Percentiles rank a stretch among this genome's conserved stretches.
These are phyloP conservation scores for Xylariales sp. DNA, from an alignment of 2,329 filamentous ascomycete species.

Conservation along the genomic window DNA sequence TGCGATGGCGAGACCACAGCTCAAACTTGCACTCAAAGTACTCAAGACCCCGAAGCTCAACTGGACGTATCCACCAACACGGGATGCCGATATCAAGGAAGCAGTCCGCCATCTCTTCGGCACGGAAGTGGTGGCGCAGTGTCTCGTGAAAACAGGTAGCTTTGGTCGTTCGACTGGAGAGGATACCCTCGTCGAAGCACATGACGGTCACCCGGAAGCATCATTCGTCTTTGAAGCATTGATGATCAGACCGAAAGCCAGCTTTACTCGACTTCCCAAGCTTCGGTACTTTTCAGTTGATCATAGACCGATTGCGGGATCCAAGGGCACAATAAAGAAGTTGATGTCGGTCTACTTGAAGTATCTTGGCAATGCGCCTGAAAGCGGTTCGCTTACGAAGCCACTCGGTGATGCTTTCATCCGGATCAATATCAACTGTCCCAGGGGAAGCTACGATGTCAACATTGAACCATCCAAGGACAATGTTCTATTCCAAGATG, in stretches of 20 bases:
- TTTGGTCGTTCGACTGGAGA: conserved; percentile 2
- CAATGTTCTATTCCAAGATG: conserved; percentile 63
- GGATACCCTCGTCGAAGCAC: conserved; percentile 8
- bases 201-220: background rate
- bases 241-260: conserved; percentile 48
- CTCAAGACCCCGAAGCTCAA: conserved; percentile 45
- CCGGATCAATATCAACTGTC: conserved; percentile 58
- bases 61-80: conserved; percentile 60
- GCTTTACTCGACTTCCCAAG: conserved; percentile 38
- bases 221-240: conserved; percentile 51
- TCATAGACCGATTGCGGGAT: conserved; percentile 55
- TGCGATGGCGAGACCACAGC: conserved; percentile 58
- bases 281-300: conserved; percentile 65
- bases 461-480: conserved; percentile 71
- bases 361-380: conserved; percentile 33
- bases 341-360: conserved; percentile 50
- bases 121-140: conserved; percentile 49
- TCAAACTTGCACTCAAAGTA: conserved; percentile 58
- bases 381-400: conserved; percentile 18
- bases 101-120: conserved; percentile 60
- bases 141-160: conserved; percentile 33
- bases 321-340: conserved; percentile 55
- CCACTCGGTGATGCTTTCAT: conserved; percentile 53
- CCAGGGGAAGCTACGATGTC: conserved; percentile 59
- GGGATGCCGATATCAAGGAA: conserved; percentile 46